Base-by-base conservation (phyloP, 352 stramenopile genomes). In the Pythium dissimile region DNA sequence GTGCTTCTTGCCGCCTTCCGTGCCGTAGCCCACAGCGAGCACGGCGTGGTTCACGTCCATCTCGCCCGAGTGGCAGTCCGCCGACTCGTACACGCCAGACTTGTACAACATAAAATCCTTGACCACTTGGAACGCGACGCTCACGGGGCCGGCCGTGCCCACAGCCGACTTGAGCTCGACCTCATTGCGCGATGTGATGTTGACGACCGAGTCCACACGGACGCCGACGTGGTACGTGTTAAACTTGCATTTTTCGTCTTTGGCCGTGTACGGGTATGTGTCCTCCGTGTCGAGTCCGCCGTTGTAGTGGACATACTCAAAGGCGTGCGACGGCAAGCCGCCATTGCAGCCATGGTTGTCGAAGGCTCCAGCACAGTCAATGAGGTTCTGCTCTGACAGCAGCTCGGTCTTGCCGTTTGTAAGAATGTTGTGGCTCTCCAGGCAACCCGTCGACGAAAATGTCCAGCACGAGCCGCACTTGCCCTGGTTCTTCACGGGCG, bases 401-500 rank as follows among this genome's bases (percentile, higher is more conserved):
- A 91, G 77, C 12, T 93, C 75, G 9, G 98, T 88, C 61, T 95
- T 75, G 18, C 88, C 89, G 56, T 89, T 97, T 56, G 96, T 93
- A 38, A 99, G 77, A 67, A 95, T 98, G 57, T 97, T 73, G 68
- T 97, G 94, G 58, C 96, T 98, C 81, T 99, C 97, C 45, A 99
- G 90, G 34, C 92, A 92, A 15, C 97, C 97, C 13, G 97, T 99
- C 11, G 97, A 96, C 16, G 95, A 98, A 80, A 99, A 99, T 13
- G 96, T 94, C 97, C 97, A 99, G 82, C 97, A 99, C 41, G 94
- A 98, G 47, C 97, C 97, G 72, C 97, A 99, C 31, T 92, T 83
- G 51, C 95, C 97, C 72, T 99, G 97, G 70, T 99, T 98, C 75
- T 99, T 99, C 6, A 99, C 94, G 1, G 85, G 80, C 13, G 96